These are phyloP conservation scores for Trypanosoma vivax DNA, from an alignment of 208 protist species.

Conservation along the genomic window DNA sequence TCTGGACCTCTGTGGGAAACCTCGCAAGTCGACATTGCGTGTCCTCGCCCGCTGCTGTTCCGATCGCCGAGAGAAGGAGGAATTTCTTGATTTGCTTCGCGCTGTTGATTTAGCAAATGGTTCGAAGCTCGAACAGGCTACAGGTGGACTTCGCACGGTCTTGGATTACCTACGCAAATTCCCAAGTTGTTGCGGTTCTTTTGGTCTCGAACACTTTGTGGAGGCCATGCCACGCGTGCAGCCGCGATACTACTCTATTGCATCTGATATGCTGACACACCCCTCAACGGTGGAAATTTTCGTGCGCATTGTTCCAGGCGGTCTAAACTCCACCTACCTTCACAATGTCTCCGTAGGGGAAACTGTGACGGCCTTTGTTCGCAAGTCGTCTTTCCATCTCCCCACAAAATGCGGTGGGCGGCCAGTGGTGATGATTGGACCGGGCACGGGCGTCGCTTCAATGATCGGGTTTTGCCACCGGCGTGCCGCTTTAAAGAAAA, in stretches of 20 bases:
- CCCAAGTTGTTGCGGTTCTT: conserved; percentile 50
- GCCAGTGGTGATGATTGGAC: conserved; percentile 89
- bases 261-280: conserved; percentile 77
- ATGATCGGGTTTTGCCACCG: conserved; percentile 77
- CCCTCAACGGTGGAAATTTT: conserved; percentile 61
- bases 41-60: conserved; percentile 62
- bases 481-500: conserved; percentile 50
- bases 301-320: conserved; percentile 76
- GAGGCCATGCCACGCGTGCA: conserved; percentile 89
- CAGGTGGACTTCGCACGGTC: conserved; percentile 28
- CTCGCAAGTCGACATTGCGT: conserved; percentile 59
- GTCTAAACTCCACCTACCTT: conserved; percentile 77
- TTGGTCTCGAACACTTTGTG: conserved; percentile 56
- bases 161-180: conserved; percentile 73
- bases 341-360: conserved; percentile 18
- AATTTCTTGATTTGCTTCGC: conserved; percentile 39
- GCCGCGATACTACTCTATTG: conserved; percentile 95
- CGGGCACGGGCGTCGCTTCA: conserved; percentile 87
- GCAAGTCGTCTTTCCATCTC: conserved; percentile 80
- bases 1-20: conserved; percentile 63
- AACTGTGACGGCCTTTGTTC: conserved; percentile 76
- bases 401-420: conserved; percentile 33
- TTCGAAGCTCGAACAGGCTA: neutral
- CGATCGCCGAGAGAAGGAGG: conserved; percentile 35
- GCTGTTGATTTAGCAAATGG: neutral